These are phyloP conservation scores for Nymphaea thermarum DNA, from an alignment of 164 flowering plant species.

Conservation along the genomic window DNA sequence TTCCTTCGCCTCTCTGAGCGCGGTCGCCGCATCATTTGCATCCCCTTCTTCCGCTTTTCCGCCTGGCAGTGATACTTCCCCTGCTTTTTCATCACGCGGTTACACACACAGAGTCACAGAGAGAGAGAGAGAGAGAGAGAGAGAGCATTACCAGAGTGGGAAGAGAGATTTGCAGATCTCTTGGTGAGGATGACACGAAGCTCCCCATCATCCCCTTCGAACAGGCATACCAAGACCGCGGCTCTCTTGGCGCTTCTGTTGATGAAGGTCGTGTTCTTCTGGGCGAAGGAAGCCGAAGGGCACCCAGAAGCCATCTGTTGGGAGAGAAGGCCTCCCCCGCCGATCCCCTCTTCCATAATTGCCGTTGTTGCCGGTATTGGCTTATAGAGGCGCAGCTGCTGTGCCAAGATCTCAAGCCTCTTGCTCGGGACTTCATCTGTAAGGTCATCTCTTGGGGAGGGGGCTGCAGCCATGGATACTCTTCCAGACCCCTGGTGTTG, in stretches of 20 bases:
- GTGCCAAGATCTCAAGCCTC: slow-evolving; percentile 41
- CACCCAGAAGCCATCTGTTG: not conserved
- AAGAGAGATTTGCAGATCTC: slow-evolving; percentile 41
- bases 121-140: not conserved
- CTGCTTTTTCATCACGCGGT: slow-evolving; percentile 19
- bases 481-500: slow-evolving; percentile 19
- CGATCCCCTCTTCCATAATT: not conserved
- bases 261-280: not conserved
- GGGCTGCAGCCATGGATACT: slow-evolving; percentile 2
- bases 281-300: not conserved
- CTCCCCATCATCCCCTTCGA: slow-evolving; percentile 38
- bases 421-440: slow-evolving; percentile 25
- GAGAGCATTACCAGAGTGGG: slow-evolving; percentile 38
- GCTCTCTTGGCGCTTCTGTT: slow-evolving; percentile 18
- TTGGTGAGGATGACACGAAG: slow-evolving; percentile 51
- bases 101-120: not conserved
- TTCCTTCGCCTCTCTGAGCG: slow-evolving; percentile 84
- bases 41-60: slow-evolving; percentile 84
- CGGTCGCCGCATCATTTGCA: slow-evolving; percentile 55
- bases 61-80: slow-evolving; percentile 91
- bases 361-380: slow-evolving; percentile 18
- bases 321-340: slow-evolving; percentile 47
- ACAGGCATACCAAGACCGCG: slow-evolving; percentile 44
- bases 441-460: slow-evolving; percentile 2
- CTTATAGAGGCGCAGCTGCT: slow-evolving; percentile 64